Conservation (phyloP, 139 green algal species). For the Klebsormidium nitens region DNA sequence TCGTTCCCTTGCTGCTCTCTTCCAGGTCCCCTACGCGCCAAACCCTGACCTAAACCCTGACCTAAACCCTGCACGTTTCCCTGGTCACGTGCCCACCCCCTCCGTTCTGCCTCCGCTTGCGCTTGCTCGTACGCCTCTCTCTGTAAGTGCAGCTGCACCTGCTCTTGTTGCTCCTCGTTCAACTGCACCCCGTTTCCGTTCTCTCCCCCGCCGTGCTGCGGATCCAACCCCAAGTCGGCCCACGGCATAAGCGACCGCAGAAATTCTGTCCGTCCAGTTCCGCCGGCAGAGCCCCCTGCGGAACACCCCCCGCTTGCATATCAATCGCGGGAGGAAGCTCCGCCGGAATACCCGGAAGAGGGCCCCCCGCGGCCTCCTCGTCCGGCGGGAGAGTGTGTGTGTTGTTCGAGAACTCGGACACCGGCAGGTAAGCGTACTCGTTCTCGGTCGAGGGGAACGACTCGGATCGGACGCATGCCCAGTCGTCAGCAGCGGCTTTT, state of each 20-base stretch:
- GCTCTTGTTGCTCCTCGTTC: no score
- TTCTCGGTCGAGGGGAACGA: slow-evolving; percentile 29
- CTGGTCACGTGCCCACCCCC: no score
- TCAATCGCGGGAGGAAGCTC: background rate
- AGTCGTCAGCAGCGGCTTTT: slow-evolving; percentile 35
- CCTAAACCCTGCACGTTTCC: no score
- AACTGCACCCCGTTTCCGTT: no score
- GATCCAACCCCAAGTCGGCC: slow-evolving; percentile 16
- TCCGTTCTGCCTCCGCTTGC: no score
- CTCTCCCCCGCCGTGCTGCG: no score
- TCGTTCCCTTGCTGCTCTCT: no score
- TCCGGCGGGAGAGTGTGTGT: slow-evolving; percentile 60
- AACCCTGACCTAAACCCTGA: no score
- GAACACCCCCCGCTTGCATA: background rate
- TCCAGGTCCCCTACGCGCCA: no score
- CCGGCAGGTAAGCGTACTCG: slow-evolving; percentile 56
- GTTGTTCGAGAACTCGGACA: slow-evolving; percentile 76
- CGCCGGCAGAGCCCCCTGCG: background rate
- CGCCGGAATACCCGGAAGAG: background rate
- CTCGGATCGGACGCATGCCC: slow-evolving; percentile 46
- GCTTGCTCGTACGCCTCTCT: no score
- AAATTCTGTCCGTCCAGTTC: slow-evolving; percentile 9
- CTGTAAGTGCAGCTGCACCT: no score
- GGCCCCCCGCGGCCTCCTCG: background rate
- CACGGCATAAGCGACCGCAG: slow-evolving; percentile 15